Evolutionary conservation across 2,329 filamentous ascomycete genomes (phyloP).

Genomic region (Dactylonectria macrodidyma): DNA sequence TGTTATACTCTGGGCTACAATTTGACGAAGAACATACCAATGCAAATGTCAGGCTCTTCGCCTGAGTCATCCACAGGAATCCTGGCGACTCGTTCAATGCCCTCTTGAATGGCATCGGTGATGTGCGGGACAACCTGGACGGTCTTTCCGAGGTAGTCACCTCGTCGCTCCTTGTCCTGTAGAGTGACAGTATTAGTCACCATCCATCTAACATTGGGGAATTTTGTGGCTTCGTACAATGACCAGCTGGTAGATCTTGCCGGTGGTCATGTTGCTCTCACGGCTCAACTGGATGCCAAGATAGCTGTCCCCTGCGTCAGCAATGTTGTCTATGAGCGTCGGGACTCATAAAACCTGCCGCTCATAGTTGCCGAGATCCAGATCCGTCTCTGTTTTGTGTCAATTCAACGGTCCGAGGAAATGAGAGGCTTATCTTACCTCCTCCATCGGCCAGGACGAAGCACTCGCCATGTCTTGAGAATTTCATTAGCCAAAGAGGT

Average conservation of each 20-base stretch:
- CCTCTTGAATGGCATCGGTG: constrained; percentile 92
- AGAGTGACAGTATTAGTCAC: constrained; percentile 13
- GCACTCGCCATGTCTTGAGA: constrained; percentile 84
- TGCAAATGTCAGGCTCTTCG: constrained; percentile 90
- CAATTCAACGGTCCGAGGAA: constrained; percentile 12
- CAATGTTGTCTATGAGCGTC: constrained; percentile 3
- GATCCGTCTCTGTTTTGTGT: constrained; percentile 55
- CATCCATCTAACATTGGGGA: background rate
- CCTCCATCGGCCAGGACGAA: constrained; percentile 85
- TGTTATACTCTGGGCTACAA: background rate
- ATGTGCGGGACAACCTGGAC: constrained; percentile 81
- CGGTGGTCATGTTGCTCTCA: constrained; percentile 97
- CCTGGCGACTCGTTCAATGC: constrained; percentile 88
- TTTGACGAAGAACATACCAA: constrained; percentile 70
- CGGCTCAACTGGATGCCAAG: constrained; percentile 85
- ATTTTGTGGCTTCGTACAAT: constrained; percentile 68
- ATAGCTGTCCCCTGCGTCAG: constrained; percentile 62
- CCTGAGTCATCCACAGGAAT: constrained; percentile 90
- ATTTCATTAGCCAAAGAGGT: constrained; percentile 20
- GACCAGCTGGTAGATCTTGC: constrained; percentile 94
- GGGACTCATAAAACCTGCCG: constrained; percentile 46
- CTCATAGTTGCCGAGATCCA: constrained; percentile 73
- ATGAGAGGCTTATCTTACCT: constrained; percentile 27
- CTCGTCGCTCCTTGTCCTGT: constrained; percentile 71
- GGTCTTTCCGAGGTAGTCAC: constrained; percentile 84